Base-by-base conservation (phyloP, 2,329 filamentous ascomycete species). In the Xylariomycetidae sp. region DNA sequence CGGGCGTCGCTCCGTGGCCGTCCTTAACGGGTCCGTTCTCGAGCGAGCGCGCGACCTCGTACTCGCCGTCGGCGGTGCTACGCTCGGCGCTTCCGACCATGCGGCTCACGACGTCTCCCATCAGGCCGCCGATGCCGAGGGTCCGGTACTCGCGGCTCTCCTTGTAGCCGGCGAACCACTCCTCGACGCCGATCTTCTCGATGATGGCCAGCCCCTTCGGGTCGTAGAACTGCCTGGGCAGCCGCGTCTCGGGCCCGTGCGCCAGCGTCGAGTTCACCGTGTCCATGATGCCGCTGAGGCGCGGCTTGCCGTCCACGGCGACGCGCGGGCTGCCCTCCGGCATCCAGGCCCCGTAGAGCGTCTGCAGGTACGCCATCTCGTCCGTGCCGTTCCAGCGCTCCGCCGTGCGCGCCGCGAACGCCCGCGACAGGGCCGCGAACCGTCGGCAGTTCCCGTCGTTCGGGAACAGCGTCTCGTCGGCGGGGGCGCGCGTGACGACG, bases 241-340 rank as follows among this genome's bases (percentile, higher is more conserved):
- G 71, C 28, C 72, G 78, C 0, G 89, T 95, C 9, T 74, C 73
- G 0, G 83, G 76, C 0, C 85, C 86, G 56, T 96, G 92, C 3
- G 89, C 90, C 10, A 84, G 68, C 0, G 87, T 94, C 6, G 86
- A 78, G 55, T 95, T 96, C 52, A 96, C 74, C 0, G 86, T 92
- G 61, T 98, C 92, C 83, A 94, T 87, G 50, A 98, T 82, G 33
- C 92, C 92, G 5, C 80, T 88, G 10, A 96, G 68, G 27, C 89
- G 73, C 1, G 92, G 92, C 39, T 82, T 81, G 1, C 80, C 81
- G 58, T 95, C 88, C 7, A 96, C 85, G 17, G 83, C 85, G 7
- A 95, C 79, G 24, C 72, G 70, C 9, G 73, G 73, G 19, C 68
- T 71, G 22, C 71, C 70, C 6, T 77, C 70, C 0, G 87, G 86